Evolutionary conservation across 768 basidiomycete genomes (phyloP).

Genomic region (Clitopilus hobsonii): DNA sequence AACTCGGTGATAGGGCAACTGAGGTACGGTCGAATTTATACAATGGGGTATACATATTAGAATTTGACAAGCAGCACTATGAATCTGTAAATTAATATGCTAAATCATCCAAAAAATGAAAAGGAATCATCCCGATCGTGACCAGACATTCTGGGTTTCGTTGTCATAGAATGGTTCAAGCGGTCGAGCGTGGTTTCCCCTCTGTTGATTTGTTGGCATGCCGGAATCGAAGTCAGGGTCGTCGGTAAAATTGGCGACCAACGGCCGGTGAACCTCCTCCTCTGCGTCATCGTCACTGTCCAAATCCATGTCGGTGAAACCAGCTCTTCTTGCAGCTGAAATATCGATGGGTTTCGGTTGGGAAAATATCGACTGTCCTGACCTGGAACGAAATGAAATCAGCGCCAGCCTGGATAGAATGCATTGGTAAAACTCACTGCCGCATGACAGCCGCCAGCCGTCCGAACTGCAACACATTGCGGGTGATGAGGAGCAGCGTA

Average conservation of each 20-base stretch:
- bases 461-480: conserved; percentile 91
- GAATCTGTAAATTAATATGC: neutral
- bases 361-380: conserved; percentile 85
- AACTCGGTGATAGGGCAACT: neutral
- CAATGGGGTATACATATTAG: neutral
- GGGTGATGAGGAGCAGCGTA: conserved; percentile 84
- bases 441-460: conserved; percentile 90
- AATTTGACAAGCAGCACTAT: neutral
- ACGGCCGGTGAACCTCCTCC: conserved; percentile 52
- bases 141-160: conserved; percentile 71
- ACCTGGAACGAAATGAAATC: conserved; percentile 37
- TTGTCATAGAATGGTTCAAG: conserved; percentile 49
- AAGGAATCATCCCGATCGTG: conserved; percentile 44
- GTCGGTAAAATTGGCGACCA: conserved; percentile 45
- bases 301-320: conserved; percentile 71
- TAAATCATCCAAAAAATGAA: neutral
- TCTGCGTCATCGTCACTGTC: conserved; percentile 64
- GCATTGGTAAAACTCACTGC: conserved; percentile 55
- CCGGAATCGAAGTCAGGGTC: neutral
- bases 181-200: conserved; percentile 29
- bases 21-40: too few relatives aligned
- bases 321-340: conserved; percentile 60
- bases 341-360: conserved; percentile 85
- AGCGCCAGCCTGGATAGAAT: neutral
- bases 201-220: conserved; percentile 12